Conservation (phyloP, 106 monocot species). For the Vanilla planifolia region DNA sequence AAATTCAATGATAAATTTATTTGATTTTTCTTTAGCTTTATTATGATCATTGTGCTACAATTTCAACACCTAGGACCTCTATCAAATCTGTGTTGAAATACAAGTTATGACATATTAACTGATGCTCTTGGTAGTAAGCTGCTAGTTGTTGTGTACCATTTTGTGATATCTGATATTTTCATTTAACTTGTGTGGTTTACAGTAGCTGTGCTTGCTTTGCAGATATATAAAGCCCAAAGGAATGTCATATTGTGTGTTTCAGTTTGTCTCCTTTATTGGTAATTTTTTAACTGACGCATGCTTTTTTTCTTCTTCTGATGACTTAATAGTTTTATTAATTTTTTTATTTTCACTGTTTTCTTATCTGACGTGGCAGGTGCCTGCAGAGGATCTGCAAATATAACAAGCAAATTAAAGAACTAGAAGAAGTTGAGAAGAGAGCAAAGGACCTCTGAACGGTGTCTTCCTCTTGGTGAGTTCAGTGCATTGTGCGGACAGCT, state of each 20-base stretch:
- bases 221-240: slow-evolving; percentile 84
- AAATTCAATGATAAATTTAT: too few species aligned
- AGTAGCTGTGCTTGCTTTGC: slow-evolving; percentile 11
- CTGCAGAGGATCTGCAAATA: slow-evolving; percentile 56
- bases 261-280: slow-evolving; percentile 78
- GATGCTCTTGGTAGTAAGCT: too few species aligned
- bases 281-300: too few species aligned
- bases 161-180: slow-evolving; percentile 1
- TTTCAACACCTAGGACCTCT: too few species aligned
- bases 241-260: slow-evolving; percentile 69
- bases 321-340: background rate
- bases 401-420: slow-evolving; percentile 51
- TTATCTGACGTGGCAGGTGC: slow-evolving; percentile 31
- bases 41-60: too few species aligned
- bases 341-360: background rate
- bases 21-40: too few species aligned
- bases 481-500: background rate
- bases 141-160: background rate
- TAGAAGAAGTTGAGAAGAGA: slow-evolving; percentile 70
- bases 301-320: background rate
- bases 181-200: background rate
- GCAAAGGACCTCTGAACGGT: slow-evolving; percentile 41
- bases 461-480: background rate
- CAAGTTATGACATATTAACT: too few species aligned
- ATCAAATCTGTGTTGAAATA: too few species aligned